These are phyloP conservation scores for Stylosanthes scabra DNA, from an alignment of 331 rosid genomes.

Conservation along the genomic window DNA sequence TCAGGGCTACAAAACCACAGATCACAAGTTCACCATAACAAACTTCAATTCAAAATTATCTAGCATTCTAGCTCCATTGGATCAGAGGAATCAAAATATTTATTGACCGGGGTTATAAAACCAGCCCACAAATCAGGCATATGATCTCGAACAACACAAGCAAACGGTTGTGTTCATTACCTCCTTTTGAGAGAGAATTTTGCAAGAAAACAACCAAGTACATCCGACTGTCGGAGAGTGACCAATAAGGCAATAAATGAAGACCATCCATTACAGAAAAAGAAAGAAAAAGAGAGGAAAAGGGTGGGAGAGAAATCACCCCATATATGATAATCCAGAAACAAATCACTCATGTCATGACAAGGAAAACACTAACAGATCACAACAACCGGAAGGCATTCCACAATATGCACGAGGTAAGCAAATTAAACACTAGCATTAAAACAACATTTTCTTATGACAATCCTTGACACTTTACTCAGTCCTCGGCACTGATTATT, in stretches of 20 bases:
- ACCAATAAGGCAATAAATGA: not conserved
- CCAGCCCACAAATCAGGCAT: not conserved
- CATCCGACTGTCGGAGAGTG: not conserved
- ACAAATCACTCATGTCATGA: not conserved
- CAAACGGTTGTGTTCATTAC: not conserved
- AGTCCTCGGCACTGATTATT: constrained; percentile 1
- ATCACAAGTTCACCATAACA: not conserved
- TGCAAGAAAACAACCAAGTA: constrained; percentile 20
- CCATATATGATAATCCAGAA: not conserved
- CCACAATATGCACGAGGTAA: not conserved
- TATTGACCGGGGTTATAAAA: not conserved
- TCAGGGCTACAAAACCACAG: not conserved
- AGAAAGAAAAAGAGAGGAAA: no score
- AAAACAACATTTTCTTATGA: not conserved
- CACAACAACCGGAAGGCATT: not conserved
- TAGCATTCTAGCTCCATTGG: not conserved
- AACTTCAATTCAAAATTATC: not conserved
- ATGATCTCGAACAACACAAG: constrained; percentile 30
- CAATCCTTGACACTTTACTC: not conserved
- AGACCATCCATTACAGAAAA: not conserved
- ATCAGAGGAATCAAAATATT: constrained; percentile 18
- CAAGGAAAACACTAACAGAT: constrained; percentile 4
- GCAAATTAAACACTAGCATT: constrained; percentile 1
- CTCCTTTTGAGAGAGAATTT: not conserved
- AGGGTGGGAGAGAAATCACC: not conserved